Evolutionary conservation across 1,139 yeast species (phyloP).

Genomic region (Protomyces pachydermus): DNA sequence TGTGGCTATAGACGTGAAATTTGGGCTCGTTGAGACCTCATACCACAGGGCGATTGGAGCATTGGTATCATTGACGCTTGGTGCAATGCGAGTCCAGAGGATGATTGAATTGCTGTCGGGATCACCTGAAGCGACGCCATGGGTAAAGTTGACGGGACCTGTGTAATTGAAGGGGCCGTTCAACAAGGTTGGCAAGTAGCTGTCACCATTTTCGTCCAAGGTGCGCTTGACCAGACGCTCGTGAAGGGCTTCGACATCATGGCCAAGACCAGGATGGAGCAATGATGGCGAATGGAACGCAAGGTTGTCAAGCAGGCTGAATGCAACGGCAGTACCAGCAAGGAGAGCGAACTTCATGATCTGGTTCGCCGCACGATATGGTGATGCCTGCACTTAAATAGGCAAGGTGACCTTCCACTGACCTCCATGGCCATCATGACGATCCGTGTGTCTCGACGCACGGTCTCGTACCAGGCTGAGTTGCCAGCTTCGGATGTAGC

Average conservation of each 20-base stretch:
- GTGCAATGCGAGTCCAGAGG: conserved; percentile 9
- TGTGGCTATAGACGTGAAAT: neutral
- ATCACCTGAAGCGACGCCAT: neutral
- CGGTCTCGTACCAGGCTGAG: no score
- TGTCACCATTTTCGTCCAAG: neutral
- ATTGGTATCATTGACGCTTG: neutral
- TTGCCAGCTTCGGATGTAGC: no score
- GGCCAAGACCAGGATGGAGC: neutral
- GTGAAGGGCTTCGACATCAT: neutral
- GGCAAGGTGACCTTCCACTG: no score
- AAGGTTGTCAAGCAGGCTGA: neutral
- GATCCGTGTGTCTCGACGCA: no score
- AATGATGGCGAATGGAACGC: neutral
- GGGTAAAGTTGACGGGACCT: neutral
- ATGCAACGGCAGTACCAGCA: neutral
- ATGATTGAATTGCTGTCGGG: conserved; percentile 2
- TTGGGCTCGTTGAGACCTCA: neutral
- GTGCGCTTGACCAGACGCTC: neutral
- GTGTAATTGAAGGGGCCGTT: neutral
- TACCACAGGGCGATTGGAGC: neutral
- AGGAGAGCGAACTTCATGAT: neutral
- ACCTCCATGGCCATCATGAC: no score
- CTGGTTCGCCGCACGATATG: neutral
- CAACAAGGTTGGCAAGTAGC: neutral
- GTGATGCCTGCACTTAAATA: no score